These are phyloP conservation scores for Biscutella laevigata DNA, from an alignment of 441 rosid genomes.

Conservation along the genomic window DNA sequence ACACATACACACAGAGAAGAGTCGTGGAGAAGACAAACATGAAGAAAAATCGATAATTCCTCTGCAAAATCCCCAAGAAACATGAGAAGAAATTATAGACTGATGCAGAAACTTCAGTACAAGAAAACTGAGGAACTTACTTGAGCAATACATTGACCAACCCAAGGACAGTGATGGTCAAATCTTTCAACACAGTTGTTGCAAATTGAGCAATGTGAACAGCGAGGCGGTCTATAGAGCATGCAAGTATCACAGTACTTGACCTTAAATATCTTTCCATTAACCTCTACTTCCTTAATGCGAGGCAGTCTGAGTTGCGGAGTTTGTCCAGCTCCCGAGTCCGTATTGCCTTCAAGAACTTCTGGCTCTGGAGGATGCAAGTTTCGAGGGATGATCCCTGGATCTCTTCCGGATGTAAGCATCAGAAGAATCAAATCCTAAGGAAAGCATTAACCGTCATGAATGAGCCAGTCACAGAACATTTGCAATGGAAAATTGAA, in stretches of 20 bases:
- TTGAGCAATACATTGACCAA: constrained; percentile 54
- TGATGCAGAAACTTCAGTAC: neutral
- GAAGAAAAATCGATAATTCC: constrained; percentile 65
- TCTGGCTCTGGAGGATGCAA: constrained; percentile 39
- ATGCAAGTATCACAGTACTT: constrained; percentile 53
- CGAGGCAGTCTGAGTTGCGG: constrained; percentile 40
- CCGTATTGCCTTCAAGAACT: constrained; percentile 25
- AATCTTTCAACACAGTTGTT: constrained; percentile 50
- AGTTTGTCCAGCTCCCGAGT: constrained; percentile 33
- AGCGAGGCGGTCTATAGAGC: constrained; percentile 50
- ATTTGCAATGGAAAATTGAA: neutral
- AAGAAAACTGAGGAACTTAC: constrained; percentile 24
- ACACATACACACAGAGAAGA: constrained; percentile 49
- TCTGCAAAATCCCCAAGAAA: constrained; percentile 30
- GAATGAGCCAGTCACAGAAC: neutral
- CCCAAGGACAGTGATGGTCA: constrained; percentile 68
- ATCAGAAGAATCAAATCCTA: constrained; percentile 43
- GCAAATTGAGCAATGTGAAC: no score
- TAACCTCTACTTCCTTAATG: constrained; percentile 32
- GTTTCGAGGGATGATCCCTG: constrained; percentile 53
- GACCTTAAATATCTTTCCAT: constrained; percentile 31
- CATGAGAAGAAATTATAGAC: neutral
- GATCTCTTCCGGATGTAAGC: constrained; percentile 52
- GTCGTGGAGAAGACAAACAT: constrained; percentile 55
- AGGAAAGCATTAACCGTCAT: neutral